Percentiles rank a stretch among this genome's conserved stretches.
Evolutionary conservation across 352 stramenopile species (phyloP).

Genomic region (Phytopythium montanum): DNA sequence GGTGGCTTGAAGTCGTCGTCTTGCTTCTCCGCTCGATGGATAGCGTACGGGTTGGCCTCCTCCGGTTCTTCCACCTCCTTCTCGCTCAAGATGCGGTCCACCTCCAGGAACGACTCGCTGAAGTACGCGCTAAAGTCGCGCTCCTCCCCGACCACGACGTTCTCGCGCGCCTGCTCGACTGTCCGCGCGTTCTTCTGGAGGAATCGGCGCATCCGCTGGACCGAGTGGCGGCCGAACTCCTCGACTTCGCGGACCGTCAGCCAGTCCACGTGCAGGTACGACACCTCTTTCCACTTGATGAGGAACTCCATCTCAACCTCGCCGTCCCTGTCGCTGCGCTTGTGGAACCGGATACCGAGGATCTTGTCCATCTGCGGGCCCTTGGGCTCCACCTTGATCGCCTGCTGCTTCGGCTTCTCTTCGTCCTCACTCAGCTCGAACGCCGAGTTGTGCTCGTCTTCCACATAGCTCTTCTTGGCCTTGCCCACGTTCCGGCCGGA

Average conservation of each 20-base stretch:
- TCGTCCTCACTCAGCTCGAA: conserved; percentile 75
- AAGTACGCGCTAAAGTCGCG: conserved; percentile 84
- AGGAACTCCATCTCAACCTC: conserved; percentile 94
- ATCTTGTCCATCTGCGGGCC: conserved; percentile 93
- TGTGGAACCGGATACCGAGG: conserved; percentile 85
- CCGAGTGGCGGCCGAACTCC: conserved; percentile 69
- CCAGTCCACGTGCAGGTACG: conserved; percentile 98
- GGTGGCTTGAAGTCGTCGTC: conserved; percentile 34
- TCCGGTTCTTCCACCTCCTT: conserved; percentile 79
- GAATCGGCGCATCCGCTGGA: conserved; percentile 83
- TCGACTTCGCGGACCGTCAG: conserved; percentile 94
- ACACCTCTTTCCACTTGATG: conserved; percentile 99
- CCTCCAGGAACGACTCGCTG: conserved; percentile 78
- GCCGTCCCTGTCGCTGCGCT: conserved; percentile 30
- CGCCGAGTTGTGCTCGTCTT: conserved; percentile 65
- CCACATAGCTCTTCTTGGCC: conserved; percentile 83
- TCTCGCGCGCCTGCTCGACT: conserved; percentile 75
- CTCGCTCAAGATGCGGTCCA: conserved; percentile 73
- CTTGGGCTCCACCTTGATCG: conserved; percentile 40
- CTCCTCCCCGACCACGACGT: conserved; percentile 64
- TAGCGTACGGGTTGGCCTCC: conserved; percentile 61
- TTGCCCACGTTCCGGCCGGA: conserved; percentile 84
- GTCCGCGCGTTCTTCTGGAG: conserved; percentile 84
- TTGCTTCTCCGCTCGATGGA: conserved; percentile 29
- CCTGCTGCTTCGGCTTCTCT: conserved; percentile 36